Conservation (phyloP, 768 basidiomycete species). For the Rhodotorula sphaerocarpa region DNA sequence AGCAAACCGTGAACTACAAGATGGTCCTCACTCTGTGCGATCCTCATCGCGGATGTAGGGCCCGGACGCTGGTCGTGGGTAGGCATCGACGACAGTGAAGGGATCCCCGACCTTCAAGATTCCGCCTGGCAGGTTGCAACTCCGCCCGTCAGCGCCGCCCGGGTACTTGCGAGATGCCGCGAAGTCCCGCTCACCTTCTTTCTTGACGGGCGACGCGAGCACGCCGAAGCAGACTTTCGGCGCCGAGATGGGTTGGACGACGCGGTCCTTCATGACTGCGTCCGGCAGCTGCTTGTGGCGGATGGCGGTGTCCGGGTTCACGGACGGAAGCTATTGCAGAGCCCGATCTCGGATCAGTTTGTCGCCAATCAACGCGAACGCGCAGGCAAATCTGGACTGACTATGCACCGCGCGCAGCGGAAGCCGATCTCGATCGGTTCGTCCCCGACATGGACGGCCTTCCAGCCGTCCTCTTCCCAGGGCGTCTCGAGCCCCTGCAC, state of each 20-base stretch:
- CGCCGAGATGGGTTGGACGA: neutral
- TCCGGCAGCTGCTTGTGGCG: constrained; percentile 28
- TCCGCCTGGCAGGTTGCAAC: constrained; percentile 6
- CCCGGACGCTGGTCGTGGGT: constrained; percentile 4
- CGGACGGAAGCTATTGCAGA: constrained; percentile 15
- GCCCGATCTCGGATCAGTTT: too few relatives aligned
- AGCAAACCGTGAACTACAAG: too few relatives aligned
- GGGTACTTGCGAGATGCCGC: too few relatives aligned
- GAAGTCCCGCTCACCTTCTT: neutral
- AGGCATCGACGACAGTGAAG: constrained; percentile 4
- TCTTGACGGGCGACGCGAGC: constrained; percentile 13
- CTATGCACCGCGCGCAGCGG: constrained; percentile 27
- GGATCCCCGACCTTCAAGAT: constrained; percentile 9
- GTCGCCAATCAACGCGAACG: too few relatives aligned
- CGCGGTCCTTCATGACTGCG: constrained; percentile 24
- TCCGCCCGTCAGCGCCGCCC: too few relatives aligned
- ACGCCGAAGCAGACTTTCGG: constrained; percentile 26
- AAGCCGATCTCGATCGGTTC: constrained; percentile 18
- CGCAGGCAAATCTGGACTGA: constrained; percentile 4
- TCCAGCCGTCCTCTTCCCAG: constrained; percentile 33
- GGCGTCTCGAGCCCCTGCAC: constrained; percentile 6
- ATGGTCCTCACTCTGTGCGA: too few relatives aligned
- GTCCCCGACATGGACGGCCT: constrained; percentile 4
- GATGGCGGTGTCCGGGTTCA: constrained; percentile 17
- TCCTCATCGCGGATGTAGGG: constrained; percentile 15